phyloP scores from a whole-genome alignment of 176 grass and related monocot genomes.

The Oryza australiensis region DNA sequence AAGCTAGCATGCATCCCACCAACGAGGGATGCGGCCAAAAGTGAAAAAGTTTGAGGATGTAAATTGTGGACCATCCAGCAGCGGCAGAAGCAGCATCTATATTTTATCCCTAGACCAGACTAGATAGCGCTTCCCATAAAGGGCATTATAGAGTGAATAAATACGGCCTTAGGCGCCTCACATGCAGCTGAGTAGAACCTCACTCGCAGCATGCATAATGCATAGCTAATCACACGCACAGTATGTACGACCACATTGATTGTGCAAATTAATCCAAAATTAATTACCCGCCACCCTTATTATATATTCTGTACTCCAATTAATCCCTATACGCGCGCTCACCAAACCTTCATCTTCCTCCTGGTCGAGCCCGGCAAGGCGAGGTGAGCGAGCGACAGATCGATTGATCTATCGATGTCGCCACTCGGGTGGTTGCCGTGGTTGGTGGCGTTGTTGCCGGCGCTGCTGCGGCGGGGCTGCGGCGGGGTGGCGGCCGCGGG shows the following conservation, averaged over 20 bases:
- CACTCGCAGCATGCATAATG: background rate
- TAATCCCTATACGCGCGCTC: background rate
- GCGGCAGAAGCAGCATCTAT: background rate
- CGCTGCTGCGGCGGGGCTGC: background rate
- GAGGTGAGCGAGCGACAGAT: background rate
- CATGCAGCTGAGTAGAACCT: constrained; percentile 41
- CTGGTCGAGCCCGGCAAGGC: too few species aligned
- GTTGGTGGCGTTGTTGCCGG: background rate
- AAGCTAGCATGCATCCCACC: too few species aligned
- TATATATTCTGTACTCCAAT: background rate
- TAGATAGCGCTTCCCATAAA: background rate
- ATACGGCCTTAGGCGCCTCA: constrained; percentile 41
- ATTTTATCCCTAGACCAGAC: background rate
- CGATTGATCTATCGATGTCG: background rate
- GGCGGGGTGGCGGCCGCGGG: background rate
- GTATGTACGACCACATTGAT: background rate
- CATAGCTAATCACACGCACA: background rate
- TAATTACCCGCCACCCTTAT: background rate
- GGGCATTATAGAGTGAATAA: background rate
- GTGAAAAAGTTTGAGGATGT: too few species aligned
- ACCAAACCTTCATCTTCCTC: background rate
- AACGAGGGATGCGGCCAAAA: too few species aligned
- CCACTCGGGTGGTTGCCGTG: background rate
- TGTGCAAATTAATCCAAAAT: background rate
- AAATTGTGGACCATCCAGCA: background rate